A percentile compares a stretch with the other conserved stretches of the same genome.
Evolutionary conservation across 495 filamentous ascomycete genomes (phyloP).

Genomic region (Talaromyces stipitatus): DNA sequence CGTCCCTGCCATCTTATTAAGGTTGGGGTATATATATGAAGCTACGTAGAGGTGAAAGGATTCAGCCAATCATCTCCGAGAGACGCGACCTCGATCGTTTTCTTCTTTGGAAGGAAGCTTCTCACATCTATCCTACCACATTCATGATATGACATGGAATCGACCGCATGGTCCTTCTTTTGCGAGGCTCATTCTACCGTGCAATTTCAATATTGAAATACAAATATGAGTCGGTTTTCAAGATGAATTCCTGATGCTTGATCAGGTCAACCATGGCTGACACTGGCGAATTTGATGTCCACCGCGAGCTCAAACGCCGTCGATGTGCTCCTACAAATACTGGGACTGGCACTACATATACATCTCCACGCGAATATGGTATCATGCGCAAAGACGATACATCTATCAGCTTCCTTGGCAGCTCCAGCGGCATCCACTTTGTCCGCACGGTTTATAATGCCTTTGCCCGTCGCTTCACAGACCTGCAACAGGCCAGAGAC

Average conservation of each 20-base stretch:
- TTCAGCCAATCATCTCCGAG: not conserved
- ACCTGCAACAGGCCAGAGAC: slow-evolving; percentile 19
- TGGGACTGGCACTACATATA: slow-evolving; percentile 7
- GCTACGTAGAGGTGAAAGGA: no score
- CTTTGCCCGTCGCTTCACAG: slow-evolving; percentile 32
- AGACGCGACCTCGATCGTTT: not conserved
- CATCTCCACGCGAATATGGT: slow-evolving; percentile 29
- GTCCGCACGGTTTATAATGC: slow-evolving; percentile 38
- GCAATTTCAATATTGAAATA: no score
- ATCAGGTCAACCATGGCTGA: not conserved
- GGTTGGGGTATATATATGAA: not conserved
- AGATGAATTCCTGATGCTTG: not conserved
- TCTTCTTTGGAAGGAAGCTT: not conserved
- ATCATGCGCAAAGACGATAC: slow-evolving; percentile 32
- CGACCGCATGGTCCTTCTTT: not conserved
- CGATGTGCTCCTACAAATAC: slow-evolving; percentile 18
- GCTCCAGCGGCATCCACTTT: slow-evolving; percentile 45
- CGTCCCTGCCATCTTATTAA: no score
- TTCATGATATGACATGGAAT: not conserved
- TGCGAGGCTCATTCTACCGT: no score
- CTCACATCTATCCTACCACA: not conserved
- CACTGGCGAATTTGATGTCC: not conserved
- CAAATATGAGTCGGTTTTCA: no score
- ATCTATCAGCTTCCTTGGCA: slow-evolving; percentile 37
- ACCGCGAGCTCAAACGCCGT: slow-evolving; percentile 20